phyloP scores from a whole-genome alignment of 352 stramenopile genomes.

The Phytophthora meadii region DNA sequence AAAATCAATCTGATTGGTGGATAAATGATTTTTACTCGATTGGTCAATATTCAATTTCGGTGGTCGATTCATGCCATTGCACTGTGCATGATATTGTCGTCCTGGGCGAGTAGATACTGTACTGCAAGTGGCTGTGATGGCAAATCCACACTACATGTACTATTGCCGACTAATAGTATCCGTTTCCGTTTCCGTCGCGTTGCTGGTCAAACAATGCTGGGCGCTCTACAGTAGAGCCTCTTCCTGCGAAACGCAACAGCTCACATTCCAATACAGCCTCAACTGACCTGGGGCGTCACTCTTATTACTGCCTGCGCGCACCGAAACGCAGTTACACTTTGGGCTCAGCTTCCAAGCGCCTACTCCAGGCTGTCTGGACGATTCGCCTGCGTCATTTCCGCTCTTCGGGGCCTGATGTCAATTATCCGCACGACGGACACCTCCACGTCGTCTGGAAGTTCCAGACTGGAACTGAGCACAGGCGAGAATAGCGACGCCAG shows the following conservation, averaged over 20 bases:
- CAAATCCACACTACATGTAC: no score
- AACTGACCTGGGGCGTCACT: background rate
- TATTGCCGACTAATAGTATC: no score
- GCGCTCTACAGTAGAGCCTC: no score
- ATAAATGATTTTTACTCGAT: no score
- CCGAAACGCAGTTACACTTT: slow-evolving; percentile 31
- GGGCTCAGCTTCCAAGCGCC: background rate
- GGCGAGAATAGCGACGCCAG: background rate
- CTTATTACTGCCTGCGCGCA: background rate
- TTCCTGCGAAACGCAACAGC: no score
- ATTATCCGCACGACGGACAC: background rate
- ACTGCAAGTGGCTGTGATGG: no score
- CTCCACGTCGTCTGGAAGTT: background rate
- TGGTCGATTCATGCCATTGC: background rate
- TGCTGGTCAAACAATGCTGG: no score
- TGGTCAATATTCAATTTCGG: background rate
- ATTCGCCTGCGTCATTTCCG: slow-evolving; percentile 14
- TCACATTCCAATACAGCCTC: no score
- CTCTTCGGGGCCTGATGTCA: background rate
- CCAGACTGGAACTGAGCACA: background rate
- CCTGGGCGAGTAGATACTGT: no score
- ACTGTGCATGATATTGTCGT: no score
- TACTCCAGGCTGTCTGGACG: background rate
- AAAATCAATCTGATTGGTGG: slow-evolving; percentile 12
- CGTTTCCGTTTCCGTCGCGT: no score